Evolutionary conservation across 441 rosid species (phyloP), one percentile per base, ranked within the genome.

Genomic region (Mallotus repandus): DNA sequence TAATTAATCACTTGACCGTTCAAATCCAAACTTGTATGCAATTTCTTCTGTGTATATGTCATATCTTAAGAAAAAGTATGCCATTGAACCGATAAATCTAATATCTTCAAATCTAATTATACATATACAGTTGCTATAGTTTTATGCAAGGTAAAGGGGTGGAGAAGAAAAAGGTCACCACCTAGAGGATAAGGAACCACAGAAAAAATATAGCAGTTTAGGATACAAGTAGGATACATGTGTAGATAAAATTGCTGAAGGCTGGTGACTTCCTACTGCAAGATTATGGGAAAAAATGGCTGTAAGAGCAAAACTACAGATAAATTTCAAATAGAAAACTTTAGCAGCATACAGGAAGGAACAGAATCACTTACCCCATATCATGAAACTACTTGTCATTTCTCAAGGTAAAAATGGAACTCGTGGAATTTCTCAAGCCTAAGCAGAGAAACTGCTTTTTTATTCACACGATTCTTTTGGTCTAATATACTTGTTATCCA

Each of bases 151-250:
- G 45, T 25, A 15, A 22, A 41, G 38, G 13, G 13, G 10, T 3
- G 46, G n/a, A 59, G 32, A 61, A 38, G 1, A 46, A 69, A 38
- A 15, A 8, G 21, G 60, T 70, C 18, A 55, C 48, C 12, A 35
- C 11, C 55, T 38, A 54, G 25, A 52, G 29, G 50, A 21, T 6
- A 69, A 75, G 10, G 9, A 76, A 56, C 63, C 53, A 43, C 71
- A 81, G 35, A 50, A 32, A 73, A 81, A 74, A 67, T 21, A 77
- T 56, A 70, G 70, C 62, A 81, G 69, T 66, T 4, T 87, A 90
- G 97, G 98, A 94, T 94, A 94, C 91, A 84, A 84, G 87, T 83
- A 94, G 97, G 98, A 94, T 94, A 94, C 94, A 81, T 86, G 75
- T 66, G 87, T 69, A 81, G 82, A 79, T 78, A 85, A 77, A 75